phyloP scores from a whole-genome alignment of 768 basidiomycete species.

The Rhodosporidiobolus odoratus region DNA sequence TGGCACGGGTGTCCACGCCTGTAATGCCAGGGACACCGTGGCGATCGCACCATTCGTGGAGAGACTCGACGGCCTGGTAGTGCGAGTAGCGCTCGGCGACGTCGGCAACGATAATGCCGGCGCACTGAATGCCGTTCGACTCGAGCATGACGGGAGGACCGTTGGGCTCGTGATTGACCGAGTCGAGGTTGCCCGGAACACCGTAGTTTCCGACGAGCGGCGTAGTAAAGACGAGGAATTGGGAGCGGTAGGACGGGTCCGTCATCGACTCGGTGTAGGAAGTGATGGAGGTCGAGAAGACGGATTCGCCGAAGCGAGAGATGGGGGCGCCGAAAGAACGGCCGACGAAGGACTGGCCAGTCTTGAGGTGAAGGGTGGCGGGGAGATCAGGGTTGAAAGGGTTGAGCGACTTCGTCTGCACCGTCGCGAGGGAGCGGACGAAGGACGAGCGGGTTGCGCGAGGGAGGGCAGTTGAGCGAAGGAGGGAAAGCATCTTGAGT shows the following conservation, averaged over 20 bases:
- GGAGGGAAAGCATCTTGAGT: conserved; percentile 30
- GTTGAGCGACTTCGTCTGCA: conserved; percentile 26
- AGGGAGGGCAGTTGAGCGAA: conserved; percentile 10
- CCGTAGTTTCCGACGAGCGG: conserved; percentile 99
- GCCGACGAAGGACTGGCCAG: conserved; percentile 86
- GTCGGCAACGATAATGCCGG: conserved; percentile 87
- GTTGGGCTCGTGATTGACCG: conserved; percentile 55
- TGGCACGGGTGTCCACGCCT: conserved; percentile 94
- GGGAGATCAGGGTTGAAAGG: conserved; percentile 52
- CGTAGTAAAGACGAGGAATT: conserved; percentile 97
- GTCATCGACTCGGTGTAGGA: conserved; percentile 99
- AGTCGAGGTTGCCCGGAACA: conserved; percentile 64
- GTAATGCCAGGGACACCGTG: conserved; percentile 87
- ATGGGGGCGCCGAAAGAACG: conserved; percentile 80
- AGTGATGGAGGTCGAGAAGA: conserved; percentile 97
- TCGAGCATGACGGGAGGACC: conserved; percentile 71
- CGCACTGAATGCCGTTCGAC: conserved; percentile 80
- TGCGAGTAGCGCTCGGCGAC: conserved; percentile 93
- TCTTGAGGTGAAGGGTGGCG: conserved; percentile 83
- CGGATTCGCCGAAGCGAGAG: conserved; percentile 91
- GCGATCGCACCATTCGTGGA: conserved; percentile 87
- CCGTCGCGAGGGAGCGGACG: conserved; percentile 34
- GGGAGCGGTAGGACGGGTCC: conserved; percentile 94
- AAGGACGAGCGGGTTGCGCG: conserved; percentile 17
- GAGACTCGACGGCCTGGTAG: conserved; percentile 84